phyloP scores from a whole-genome alignment of 371 early-diverging fungal species.

The Fennellomyces sp. region DNA sequence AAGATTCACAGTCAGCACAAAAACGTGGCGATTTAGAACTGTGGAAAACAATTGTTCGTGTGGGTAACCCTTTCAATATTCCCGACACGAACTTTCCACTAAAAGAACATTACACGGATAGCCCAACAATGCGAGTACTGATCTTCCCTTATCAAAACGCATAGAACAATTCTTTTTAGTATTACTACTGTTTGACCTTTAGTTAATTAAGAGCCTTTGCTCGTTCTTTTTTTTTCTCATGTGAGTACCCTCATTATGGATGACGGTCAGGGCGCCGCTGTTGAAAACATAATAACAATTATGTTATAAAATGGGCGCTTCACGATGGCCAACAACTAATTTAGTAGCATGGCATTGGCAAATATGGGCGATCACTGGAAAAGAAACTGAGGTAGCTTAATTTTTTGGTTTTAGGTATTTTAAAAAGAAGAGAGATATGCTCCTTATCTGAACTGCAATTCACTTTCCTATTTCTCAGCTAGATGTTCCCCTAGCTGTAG shows the following conservation, averaged over 20 bases:
- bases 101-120: too few species aligned
- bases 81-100: neutral
- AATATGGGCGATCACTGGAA: neutral
- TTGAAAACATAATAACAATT: neutral
- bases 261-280: neutral
- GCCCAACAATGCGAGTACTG: too few species aligned
- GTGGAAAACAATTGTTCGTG: neutral
- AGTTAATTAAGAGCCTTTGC: neutral
- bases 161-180: too few species aligned
- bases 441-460: neutral
- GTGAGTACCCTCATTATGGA: neutral
- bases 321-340: neutral
- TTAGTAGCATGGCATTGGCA: slow-evolving; percentile 3
- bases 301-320: too few species aligned
- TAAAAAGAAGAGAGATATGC: neutral
- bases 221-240: neutral
- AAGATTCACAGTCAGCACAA: neutral
- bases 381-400: neutral
- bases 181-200: neutral
- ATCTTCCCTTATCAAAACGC: too few species aligned
- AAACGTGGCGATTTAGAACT: slow-evolving; percentile 1
- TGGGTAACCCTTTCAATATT: neutral
- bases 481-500: neutral
- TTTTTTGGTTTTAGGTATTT: neutral
- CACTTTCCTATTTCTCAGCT: neutral